These are phyloP conservation scores for Metrosideros polymorpha DNA, from an alignment of 441 rosid species.

Conservation along the genomic window DNA sequence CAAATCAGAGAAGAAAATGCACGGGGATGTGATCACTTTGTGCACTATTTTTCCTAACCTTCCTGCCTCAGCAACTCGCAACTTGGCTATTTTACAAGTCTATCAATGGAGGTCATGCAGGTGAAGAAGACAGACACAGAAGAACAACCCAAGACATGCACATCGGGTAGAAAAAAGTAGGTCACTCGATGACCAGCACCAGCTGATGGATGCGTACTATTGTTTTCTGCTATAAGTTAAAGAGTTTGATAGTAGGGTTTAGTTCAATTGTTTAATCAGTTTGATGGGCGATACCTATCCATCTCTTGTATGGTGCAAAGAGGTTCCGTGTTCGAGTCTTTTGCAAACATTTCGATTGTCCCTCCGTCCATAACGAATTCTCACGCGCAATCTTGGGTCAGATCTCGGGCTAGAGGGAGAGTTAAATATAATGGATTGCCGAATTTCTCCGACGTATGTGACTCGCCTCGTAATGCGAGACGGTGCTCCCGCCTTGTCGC, in stretches of 20 bases:
- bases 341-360: background rate
- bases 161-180: background rate
- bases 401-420: background rate
- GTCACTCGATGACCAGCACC: background rate
- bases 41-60: background rate
- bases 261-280: background rate
- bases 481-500: background rate
- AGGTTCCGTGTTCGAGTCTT: background rate
- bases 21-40: background rate
- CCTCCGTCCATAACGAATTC: background rate
- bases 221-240: background rate
- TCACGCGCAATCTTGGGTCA: accelerated
- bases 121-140: background rate
- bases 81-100: background rate
- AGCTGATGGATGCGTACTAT: background rate
- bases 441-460: background rate
- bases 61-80: background rate
- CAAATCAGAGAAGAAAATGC: background rate
- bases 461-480: background rate
- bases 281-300: background rate
- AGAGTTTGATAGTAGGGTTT: background rate
- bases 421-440: accelerated
- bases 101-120: background rate
- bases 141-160: background rate
- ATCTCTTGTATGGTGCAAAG: background rate